Percentiles rank a stretch among this genome's conserved stretches.
phyloP scores from a whole-genome alignment of 2,329 filamentous ascomycete genomes.

The Mariannaea elegans region DNA sequence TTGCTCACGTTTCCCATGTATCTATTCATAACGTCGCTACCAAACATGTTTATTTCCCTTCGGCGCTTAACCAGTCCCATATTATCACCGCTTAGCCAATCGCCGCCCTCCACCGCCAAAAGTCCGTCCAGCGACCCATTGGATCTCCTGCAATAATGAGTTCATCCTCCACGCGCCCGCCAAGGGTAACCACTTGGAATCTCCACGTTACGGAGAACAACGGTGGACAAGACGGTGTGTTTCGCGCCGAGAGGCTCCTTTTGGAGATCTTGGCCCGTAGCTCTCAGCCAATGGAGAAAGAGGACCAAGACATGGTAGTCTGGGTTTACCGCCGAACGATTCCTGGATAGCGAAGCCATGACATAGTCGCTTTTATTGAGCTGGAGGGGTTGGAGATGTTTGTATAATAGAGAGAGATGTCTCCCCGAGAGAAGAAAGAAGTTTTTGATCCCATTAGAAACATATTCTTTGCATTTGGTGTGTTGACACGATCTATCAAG shows the following conservation, averaged over 20 bases:
- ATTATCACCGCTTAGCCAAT: slow-evolving; percentile 6
- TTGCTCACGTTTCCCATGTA: slow-evolving; percentile 13
- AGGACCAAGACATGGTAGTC: no score
- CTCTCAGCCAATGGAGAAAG: no score
- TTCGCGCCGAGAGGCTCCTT: no score
- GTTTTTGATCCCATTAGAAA: slow-evolving; percentile 25
- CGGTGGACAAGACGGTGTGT: no score
- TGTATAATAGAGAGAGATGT: slow-evolving; percentile 40
- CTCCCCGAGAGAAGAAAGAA: slow-evolving; percentile 25
- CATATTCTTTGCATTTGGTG: slow-evolving; percentile 29
- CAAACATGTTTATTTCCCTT: background rate
- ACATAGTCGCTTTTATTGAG: background rate
- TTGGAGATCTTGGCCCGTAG: no score
- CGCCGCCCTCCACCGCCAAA: background rate
- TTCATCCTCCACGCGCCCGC: slow-evolving; percentile 16
- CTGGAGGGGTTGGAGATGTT: slow-evolving; percentile 12
- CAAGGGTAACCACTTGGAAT: background rate
- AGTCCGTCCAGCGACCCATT: slow-evolving; percentile 15
- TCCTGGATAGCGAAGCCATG: background rate
- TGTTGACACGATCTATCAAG: slow-evolving; percentile 18
- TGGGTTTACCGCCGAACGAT: background rate
- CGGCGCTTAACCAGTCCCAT: slow-evolving; percentile 13
- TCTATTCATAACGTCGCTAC: background rate
- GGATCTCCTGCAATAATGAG: slow-evolving; percentile 11
- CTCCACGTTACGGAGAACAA: no score